Percentiles rank a stretch among this genome's conserved stretches.
phyloP scores from a whole-genome alignment of 805 yeast species.

The Wickerhamomyces kurtzmanii region DNA sequence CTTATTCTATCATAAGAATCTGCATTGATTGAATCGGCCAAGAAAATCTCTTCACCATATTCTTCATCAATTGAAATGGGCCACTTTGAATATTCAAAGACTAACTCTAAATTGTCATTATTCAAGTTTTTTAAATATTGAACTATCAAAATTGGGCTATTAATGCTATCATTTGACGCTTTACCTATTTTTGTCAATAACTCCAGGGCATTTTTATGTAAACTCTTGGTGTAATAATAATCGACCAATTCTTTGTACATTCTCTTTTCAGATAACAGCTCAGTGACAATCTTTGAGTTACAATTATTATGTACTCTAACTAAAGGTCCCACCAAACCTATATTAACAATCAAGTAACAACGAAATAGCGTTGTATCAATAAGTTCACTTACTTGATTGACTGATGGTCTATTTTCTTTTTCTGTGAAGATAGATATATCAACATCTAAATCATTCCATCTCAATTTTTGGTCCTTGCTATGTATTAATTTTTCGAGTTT shows the following conservation, averaged over 20 bases:
- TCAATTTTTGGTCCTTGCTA: slow-evolving; percentile 5
- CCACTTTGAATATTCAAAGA: slow-evolving; percentile 49
- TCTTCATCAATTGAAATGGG: slow-evolving; percentile 28
- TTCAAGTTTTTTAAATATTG: slow-evolving; percentile 50
- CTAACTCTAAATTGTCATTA: slow-evolving; percentile 36
- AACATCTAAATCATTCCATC: slow-evolving; percentile 12
- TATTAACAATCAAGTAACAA: slow-evolving; percentile 60
- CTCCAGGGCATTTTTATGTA: slow-evolving; percentile 59
- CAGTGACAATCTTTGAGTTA: slow-evolving; percentile 51
- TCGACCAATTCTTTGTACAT: slow-evolving; percentile 65
- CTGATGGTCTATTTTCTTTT: background rate
- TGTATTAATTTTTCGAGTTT: slow-evolving; percentile 23
- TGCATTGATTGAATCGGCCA: slow-evolving; percentile 54
- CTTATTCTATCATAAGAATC: slow-evolving; percentile 43
- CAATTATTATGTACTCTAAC: slow-evolving; percentile 71
- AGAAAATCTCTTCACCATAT: slow-evolving; percentile 41
- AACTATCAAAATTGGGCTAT: slow-evolving; percentile 17
- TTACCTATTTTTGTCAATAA: slow-evolving; percentile 34
- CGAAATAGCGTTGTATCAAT: slow-evolving; percentile 76
- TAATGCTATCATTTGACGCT: slow-evolving; percentile 3
- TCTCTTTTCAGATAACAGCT: slow-evolving; percentile 33
- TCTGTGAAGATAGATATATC: slow-evolving; percentile 6
- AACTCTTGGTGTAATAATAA: slow-evolving; percentile 54
- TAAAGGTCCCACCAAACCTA: slow-evolving; percentile 73
- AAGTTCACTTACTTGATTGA: background rate